Base-by-base conservation (phyloP, 768 basidiomycete species). In the Cytidiella melzeri region DNA sequence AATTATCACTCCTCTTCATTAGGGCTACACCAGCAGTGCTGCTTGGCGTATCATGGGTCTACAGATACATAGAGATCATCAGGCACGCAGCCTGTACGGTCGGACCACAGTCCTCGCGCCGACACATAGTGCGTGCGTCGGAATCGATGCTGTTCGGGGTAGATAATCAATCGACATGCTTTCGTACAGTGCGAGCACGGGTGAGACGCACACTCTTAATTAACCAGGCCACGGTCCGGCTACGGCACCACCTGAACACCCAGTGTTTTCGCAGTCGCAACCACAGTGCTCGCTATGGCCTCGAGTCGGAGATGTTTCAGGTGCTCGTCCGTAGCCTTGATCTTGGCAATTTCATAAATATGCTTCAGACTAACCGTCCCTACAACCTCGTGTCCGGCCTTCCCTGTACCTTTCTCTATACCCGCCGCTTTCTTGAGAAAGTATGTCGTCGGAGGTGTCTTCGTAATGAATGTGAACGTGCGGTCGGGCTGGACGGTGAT, bases 281-380 rank as follows among this genome's bases (percentile, higher is more conserved):
- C 72, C 55, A 98, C 75, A 65, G 88, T 89, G 62, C 84, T 84
- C 24, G 91, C 86, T 45, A 99, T 85, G 58, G 83, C 81, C 73
- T 96, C 89, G 55, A 95, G 74, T 55, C 82, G 80, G 55, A 96
- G 75, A 63, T 87, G 87, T 71, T 80, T 87, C 74, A 96, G 72
- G 66, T 92, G 86, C 55, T 86, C 86, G 70, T 99, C 96, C 61
- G 77, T 80, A 46, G 81, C 77, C 73, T 99, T 99, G 67, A 99
- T 88, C 77, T 90, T 95, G 30, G 95, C 92, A 64, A 99, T 96
- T 75, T 98, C 96, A 68, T 93, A 97, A 64, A 98, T 79, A 74
- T 97, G 94, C 75, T 99, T 99, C 61, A 98, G 77, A 63, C 80
- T 88, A 66, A 98, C 76, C 41, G 87, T 92, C 43, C 86, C 91